Evolutionary conservation across 2,329 filamentous ascomycete species (phyloP).

Genomic region (Aspergillus candidus): DNA sequence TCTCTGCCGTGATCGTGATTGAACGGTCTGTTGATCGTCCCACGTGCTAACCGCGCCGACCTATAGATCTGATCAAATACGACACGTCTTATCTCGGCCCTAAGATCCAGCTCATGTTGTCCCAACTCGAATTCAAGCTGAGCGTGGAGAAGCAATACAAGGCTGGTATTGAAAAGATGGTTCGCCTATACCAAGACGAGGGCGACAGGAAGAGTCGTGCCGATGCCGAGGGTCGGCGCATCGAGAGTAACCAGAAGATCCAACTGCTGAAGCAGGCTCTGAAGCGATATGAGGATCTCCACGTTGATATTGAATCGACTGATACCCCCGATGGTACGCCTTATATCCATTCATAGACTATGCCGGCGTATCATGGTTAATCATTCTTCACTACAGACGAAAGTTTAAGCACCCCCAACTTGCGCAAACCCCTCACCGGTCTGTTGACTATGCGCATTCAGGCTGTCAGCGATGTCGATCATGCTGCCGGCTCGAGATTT

Average conservation of each 20-base stretch:
- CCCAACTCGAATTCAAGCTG: slow-evolving; percentile 96
- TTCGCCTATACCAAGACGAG: slow-evolving; percentile 93
- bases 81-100: slow-evolving; percentile 92
- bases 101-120: slow-evolving; percentile 97
- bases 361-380: slow-evolving; percentile 20
- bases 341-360: background rate
- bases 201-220: slow-evolving; percentile 92
- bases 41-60: slow-evolving; percentile 11
- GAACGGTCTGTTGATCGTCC: slow-evolving; percentile 5
- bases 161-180: slow-evolving; percentile 98
- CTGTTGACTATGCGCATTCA: slow-evolving; percentile 81
- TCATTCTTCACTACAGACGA: slow-evolving; percentile 59
- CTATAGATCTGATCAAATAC: slow-evolving; percentile 90
- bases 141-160: slow-evolving; percentile 99
- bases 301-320: slow-evolving; percentile 80
- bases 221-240: slow-evolving; percentile 80
- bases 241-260: slow-evolving; percentile 98
- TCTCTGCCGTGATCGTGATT: background rate
- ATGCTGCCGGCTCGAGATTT: slow-evolving; percentile 76
- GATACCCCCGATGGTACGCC: slow-evolving; percentile 73
- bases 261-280: slow-evolving; percentile 90
- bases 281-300: slow-evolving; percentile 93
- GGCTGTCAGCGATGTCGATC: slow-evolving; percentile 89
- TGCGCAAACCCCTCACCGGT: slow-evolving; percentile 92
- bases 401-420: slow-evolving; percentile 88